Conservation (phyloP, 768 basidiomycete species). For the Rhizopogon vesiculosus region DNA sequence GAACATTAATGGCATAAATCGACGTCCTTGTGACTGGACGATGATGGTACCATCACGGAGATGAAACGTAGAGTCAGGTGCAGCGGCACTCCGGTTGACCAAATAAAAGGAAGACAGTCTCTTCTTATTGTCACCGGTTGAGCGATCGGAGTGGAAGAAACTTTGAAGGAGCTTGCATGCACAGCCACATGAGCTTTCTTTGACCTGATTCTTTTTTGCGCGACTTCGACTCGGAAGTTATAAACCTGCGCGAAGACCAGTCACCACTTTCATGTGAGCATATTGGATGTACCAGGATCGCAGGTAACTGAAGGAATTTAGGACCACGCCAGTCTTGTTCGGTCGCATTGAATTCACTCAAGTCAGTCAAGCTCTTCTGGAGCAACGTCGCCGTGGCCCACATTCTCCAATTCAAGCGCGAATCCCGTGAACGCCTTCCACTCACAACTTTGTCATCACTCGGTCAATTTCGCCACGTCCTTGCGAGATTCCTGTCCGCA, state of each 20-base stretch:
- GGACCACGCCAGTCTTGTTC: background rate
- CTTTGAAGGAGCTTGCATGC: background rate
- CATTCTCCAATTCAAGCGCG: conserved; percentile 18
- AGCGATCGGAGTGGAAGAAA: too few relatives aligned
- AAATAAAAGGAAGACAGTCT: too few relatives aligned
- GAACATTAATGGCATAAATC: too few relatives aligned
- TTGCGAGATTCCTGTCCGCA: conserved; percentile 46
- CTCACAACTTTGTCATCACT: conserved; percentile 45
- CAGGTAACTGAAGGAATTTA: background rate
- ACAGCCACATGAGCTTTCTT: background rate
- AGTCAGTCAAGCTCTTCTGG: conserved; percentile 10
- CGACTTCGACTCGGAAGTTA: background rate
- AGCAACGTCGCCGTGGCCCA: conserved; percentile 27
- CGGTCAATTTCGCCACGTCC: conserved; percentile 54
- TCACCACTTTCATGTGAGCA: background rate
- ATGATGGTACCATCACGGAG: too few relatives aligned
- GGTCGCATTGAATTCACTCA: background rate
- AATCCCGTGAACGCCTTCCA: conserved; percentile 26
- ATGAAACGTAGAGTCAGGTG: too few relatives aligned
- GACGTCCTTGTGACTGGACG: too few relatives aligned
- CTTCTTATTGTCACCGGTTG: too few relatives aligned
- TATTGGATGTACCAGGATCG: background rate
- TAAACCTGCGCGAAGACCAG: background rate
- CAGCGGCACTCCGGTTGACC: too few relatives aligned
- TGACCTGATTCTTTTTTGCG: background rate